Base-by-base conservation (phyloP, 2,329 filamentous ascomycete genomes). In the Waltergamsia citrina region DNA sequence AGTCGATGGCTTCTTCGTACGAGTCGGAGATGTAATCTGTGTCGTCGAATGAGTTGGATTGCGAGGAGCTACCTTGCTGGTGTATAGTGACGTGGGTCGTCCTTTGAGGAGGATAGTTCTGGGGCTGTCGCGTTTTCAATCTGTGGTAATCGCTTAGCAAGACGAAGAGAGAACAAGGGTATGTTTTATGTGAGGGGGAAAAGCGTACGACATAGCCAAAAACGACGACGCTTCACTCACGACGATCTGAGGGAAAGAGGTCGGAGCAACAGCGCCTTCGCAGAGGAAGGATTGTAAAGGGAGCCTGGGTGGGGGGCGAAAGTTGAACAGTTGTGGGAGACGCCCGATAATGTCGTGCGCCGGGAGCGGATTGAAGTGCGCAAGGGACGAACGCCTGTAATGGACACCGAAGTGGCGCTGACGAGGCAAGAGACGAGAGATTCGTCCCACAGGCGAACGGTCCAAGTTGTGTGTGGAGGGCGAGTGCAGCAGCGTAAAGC, bases 201-300 rank as follows among this genome's bases (percentile, higher is more conserved):
- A 19, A 6, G 16, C 23, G 15, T 17, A 33, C 21, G 31, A 16
- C 29, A 32, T 33, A 26, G 21, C 21, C 20, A 18, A 25, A 7
- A 11, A 17, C 44, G 47, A 48, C 51, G 54, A 52, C 57, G 56
- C 54, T 65, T 57, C 51, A 56, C 65, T 59, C 60, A 51, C 63
- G 57, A 68, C 63, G 46, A 60, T 62, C 59, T 54, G 49, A 40
- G 44, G 47, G 47, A 60, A 57, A 63, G 12, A 51, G 53, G 62
- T 54, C 61, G 57, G 60, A 67, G 60, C 47, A 61, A 62, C 25
- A 62, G 56, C 28, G 15, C 28, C 28, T 17, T 30, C 28, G 17
- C 26, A 29, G 26, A 8, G 25, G 16, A n/a, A 27, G n/a, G n/a
- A n/a, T n/a, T n/a, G n/a, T n/a, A n/a, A n/a, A n/a, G n/a, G n/a